Evolutionary conservation across 306 rosid species (phyloP), one percentile per base, ranked within the genome.

Genomic region (Parietaria judaica): DNA sequence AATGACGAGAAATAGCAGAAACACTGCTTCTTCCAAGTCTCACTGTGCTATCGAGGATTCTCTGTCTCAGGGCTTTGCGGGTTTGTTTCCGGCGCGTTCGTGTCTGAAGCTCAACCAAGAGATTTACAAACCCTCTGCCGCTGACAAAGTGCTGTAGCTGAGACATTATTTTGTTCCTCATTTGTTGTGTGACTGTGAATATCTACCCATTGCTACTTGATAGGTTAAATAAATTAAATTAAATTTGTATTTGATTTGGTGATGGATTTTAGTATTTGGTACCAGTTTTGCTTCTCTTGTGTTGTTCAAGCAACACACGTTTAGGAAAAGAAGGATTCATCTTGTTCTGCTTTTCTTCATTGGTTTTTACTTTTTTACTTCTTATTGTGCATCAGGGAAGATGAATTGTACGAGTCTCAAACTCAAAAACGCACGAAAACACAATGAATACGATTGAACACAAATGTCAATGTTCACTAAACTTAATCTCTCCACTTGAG

Each of bases 1-100:
- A 23, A 70, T 66, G 16, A 54, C 73, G 36, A 82, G 78, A 67
- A 83, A 84, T 36, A 82, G 60, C 53, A 67, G 73, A 87, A 3
- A 14, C 83, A 59, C 82, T 61, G 82, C 92, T 67, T 75, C 95
- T 3, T 80, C 78, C 3, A 80, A 78, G 67, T 76, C 97, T 65
- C 83, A 78, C 7, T 89, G 99, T 76, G 84, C 97, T 14, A 90
- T 89, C 75, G 99, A 88, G 83, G 89, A 96, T 50, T 84, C 83
- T 67, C 71, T 94, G 36, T 81, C 88, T 14, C 75, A 89, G 83
- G 99, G 97, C 36, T 77, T 89, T 70, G 99, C 95, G 4, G 89
- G 94, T 61, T 78, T 94, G 65, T 82, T 94, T 50, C 73, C 97
- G 23, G 69, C 85, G 9, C 71, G 80, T 37, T 71, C 88, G 8